phyloP scores from a whole-genome alignment of 2,329 filamentous ascomycete species.

The Trichophyton benhamiae region DNA sequence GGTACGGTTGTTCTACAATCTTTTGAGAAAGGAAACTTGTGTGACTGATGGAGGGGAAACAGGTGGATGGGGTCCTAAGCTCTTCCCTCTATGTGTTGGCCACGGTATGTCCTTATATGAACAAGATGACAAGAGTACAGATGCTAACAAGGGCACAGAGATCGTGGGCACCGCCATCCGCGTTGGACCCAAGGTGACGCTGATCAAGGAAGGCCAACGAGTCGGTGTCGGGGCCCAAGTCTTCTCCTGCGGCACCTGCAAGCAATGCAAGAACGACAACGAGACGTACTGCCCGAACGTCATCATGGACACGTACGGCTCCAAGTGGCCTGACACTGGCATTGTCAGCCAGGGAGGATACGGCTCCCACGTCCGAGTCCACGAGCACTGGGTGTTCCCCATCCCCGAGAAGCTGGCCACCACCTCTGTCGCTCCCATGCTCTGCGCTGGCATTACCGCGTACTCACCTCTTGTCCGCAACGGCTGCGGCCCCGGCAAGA shows the following conservation, averaged over 20 bases:
- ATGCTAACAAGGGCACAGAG: slow-evolving; percentile 31
- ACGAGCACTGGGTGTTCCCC: slow-evolving; percentile 59
- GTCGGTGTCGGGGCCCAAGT: slow-evolving; percentile 57
- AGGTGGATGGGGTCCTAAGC: slow-evolving; percentile 40
- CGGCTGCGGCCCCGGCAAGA: slow-evolving; percentile 55
- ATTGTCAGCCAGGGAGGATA: slow-evolving; percentile 50
- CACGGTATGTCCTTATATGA: slow-evolving; percentile 27
- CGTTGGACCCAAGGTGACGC: slow-evolving; percentile 52
- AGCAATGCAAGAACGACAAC: slow-evolving; percentile 52
- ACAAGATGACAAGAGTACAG: neutral
- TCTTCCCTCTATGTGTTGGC: slow-evolving; percentile 41
- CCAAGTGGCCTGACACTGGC: slow-evolving; percentile 39
- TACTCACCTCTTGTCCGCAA: slow-evolving; percentile 68
- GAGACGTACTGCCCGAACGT: slow-evolving; percentile 55
- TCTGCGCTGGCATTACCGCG: slow-evolving; percentile 72
- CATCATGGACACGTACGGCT: slow-evolving; percentile 36
- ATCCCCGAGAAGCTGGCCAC: slow-evolving; percentile 60
- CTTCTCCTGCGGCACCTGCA: slow-evolving; percentile 52
- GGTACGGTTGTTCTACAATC: slow-evolving; percentile 16
- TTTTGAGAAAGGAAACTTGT: too few relatives aligned
- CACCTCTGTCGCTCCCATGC: slow-evolving; percentile 59
- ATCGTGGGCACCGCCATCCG: slow-evolving; percentile 57
- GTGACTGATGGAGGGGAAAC: slow-evolving; percentile 20
- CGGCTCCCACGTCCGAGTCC: slow-evolving; percentile 55
- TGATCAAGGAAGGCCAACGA: slow-evolving; percentile 48